Percentiles rank a stretch among this genome's conserved stretches.
phyloP scores from a whole-genome alignment of 352 stramenopile species.

The Globisporangium sylvaticum region DNA sequence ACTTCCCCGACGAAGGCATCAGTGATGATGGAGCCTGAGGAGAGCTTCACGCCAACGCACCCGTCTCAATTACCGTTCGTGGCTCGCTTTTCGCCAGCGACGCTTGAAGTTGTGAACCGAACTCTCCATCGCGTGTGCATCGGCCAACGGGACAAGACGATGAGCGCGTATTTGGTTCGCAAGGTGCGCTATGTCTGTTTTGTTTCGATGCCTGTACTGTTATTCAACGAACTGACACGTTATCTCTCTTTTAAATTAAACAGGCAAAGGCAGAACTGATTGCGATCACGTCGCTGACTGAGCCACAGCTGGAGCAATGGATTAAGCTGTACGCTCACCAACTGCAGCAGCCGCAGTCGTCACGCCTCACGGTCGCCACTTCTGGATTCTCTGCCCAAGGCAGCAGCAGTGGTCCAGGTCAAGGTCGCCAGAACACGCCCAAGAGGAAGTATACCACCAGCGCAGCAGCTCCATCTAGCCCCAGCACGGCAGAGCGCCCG shows the following conservation, averaged over 20 bases:
- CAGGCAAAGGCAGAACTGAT: conserved; percentile 45
- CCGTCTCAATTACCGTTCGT: conserved; percentile 54
- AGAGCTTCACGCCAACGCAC: conserved; percentile 24
- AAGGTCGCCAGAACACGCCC: conserved; percentile 35
- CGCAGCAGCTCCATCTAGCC: conserved; percentile 21
- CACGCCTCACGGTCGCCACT: conserved; percentile 13
- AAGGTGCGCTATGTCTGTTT: conserved; percentile 25
- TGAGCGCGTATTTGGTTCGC: conserved; percentile 34
- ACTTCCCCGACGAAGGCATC: conserved; percentile 8
- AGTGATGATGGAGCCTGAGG: conserved; percentile 4
- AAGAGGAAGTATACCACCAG: conserved; percentile 47
- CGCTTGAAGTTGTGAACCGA: conserved; percentile 38
- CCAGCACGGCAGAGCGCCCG: conserved; percentile 18
- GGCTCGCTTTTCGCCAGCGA: conserved; percentile 25
- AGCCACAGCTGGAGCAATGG: conserved; percentile 67
- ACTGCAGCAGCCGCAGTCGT: conserved; percentile 21
- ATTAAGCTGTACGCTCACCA: conserved; percentile 35
- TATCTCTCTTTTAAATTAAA: conserved; percentile 1
- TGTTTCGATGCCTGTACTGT: not conserved
- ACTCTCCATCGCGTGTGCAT: conserved; percentile 50
- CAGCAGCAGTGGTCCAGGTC: not conserved
- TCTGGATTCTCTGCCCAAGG: not conserved
- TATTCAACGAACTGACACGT: conserved; percentile 7
- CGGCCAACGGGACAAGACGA: conserved; percentile 49
- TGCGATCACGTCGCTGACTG: conserved; percentile 54